phyloP scores from a whole-genome alignment of 1,139 yeast genomes.

The Diutina rugosa region DNA sequence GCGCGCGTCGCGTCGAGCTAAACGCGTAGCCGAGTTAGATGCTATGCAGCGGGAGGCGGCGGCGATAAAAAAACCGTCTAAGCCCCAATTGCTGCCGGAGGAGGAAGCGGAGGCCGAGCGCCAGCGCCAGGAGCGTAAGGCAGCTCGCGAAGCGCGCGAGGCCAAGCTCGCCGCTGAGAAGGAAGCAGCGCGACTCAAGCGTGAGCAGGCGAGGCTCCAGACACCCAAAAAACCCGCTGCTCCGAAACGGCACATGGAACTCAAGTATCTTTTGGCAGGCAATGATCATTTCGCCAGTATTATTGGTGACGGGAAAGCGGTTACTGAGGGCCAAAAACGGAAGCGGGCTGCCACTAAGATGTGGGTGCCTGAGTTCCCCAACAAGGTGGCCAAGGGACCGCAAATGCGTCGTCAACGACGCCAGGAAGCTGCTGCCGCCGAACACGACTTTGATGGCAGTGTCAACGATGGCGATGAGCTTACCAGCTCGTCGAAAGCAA shows the following conservation, averaged over 20 bases:
- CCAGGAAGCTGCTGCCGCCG: background rate
- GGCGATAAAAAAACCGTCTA: background rate
- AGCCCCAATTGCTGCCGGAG: background rate
- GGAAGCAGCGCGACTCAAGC: background rate
- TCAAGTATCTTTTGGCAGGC: background rate
- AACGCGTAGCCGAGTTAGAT: background rate
- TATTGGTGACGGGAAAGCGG: background rate
- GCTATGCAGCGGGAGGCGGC: background rate
- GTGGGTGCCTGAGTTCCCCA: background rate
- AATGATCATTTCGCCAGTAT: background rate
- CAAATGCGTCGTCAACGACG: background rate
- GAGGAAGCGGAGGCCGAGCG: background rate
- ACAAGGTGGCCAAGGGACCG: background rate
- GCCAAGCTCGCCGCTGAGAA: background rate
- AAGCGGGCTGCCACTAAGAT: background rate
- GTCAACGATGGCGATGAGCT: background rate
- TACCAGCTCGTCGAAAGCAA: background rate
- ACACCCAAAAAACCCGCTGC: background rate
- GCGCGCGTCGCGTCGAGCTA: background rate
- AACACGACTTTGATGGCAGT: background rate
- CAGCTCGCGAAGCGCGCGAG: background rate
- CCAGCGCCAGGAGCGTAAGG: background rate
- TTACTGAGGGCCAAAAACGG: background rate
- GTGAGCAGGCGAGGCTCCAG: background rate
- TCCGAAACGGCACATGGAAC: too few species aligned